phyloP scores from a whole-genome alignment of 345 rosid genomes.

The Fremontodendron californicum region DNA sequence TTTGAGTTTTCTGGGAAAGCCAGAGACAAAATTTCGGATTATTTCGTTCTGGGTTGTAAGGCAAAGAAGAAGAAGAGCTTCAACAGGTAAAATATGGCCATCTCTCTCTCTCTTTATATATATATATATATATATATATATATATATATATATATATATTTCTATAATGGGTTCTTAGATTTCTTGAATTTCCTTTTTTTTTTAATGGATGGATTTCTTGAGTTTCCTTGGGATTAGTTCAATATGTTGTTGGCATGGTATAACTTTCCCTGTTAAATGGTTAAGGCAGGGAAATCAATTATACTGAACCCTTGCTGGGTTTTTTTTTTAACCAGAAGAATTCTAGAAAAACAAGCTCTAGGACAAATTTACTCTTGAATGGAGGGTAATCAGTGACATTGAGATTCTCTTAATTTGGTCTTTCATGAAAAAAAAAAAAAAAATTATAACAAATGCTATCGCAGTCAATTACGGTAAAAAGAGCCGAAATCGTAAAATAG shows the following conservation, averaged over 20 bases:
- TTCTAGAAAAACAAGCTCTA: too few species aligned
- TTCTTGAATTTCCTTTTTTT: neutral
- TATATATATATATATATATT: too few species aligned
- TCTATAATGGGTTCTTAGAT: too few species aligned
- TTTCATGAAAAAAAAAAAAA: too few species aligned
- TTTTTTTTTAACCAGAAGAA: too few species aligned
- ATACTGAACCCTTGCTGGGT: too few species aligned
- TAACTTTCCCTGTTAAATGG: neutral
- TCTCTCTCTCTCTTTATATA: neutral
- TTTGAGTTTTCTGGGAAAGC: neutral
- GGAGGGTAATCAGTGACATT: neutral
- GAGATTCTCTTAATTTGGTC: neutral
- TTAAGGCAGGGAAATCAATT: neutral
- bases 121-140: too few species aligned
- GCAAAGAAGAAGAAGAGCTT: neutral
- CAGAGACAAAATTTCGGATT: neutral
- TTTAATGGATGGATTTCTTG: neutral
- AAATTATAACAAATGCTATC: too few species aligned
- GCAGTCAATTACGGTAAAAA: too few species aligned
- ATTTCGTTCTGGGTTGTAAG: neutral
- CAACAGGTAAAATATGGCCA: neutral
- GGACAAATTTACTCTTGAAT: too few species aligned
- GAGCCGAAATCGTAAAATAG: too few species aligned
- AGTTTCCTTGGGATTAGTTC: conserved; percentile 4
- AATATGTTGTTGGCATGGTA: neutral